A percentile compares a stretch with the other conserved stretches of the same genome.
Conservation (phyloP, 495 filamentous ascomycete genomes). For the Penicillium riverlandense region DNA sequence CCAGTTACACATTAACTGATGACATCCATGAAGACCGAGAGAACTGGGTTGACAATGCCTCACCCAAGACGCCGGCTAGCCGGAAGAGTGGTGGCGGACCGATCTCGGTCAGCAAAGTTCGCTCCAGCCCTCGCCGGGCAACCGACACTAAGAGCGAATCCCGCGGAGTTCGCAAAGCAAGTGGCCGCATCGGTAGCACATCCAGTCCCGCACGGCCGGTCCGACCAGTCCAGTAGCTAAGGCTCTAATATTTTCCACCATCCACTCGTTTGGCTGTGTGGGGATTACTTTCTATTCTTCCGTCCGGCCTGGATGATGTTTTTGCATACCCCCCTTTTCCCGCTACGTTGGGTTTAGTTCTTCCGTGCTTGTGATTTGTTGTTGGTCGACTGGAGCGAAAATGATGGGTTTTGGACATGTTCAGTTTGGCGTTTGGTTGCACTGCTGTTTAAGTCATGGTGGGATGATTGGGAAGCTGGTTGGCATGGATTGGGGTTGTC, state of each 20-base stretch:
- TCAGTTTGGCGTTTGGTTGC: constrained; percentile 17
- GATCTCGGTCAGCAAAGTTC: constrained; percentile 65
- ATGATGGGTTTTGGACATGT: constrained; percentile 10
- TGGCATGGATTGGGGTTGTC: neutral
- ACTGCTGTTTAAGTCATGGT: constrained; percentile 6
- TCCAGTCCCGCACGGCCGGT: constrained; percentile 13
- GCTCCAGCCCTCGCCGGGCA: constrained; percentile 57
- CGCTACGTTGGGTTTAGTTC: neutral
- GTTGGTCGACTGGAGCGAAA: constrained; percentile 10
- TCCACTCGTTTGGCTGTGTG: neutral
- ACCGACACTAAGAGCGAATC: constrained; percentile 47
- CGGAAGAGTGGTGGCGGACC: constrained; percentile 57
- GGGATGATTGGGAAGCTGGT: constrained; percentile 1
- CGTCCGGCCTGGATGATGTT: constrained; percentile 5
- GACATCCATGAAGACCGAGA: constrained; percentile 38
- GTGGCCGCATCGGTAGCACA: constrained; percentile 83
- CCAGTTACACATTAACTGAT: constrained; percentile 36
- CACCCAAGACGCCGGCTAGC: constrained; percentile 60
- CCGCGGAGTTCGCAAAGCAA: constrained; percentile 79
- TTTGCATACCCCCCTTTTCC: constrained; percentile 21
- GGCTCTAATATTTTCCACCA: neutral
- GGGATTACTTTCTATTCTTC: constrained; percentile 19
- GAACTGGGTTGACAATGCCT: constrained; percentile 36
- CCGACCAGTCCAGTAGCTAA: constrained; percentile 11
- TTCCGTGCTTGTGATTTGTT: constrained; percentile 1